Base-by-base conservation (phyloP, 2,329 filamentous ascomycete genomes). In the Aspergillus glaucus region DNA sequence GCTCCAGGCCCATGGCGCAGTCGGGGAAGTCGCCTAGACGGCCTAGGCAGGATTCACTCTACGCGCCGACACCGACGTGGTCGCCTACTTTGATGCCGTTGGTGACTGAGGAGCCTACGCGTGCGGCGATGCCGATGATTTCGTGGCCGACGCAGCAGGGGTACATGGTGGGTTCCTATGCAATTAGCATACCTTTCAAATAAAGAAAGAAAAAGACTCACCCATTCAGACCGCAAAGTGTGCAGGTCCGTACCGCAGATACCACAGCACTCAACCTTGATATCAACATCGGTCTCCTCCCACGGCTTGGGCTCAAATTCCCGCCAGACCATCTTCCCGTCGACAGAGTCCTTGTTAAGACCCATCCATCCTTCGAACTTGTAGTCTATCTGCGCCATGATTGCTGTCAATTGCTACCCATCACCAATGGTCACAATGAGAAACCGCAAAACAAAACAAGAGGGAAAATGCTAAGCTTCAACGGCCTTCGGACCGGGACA, bases 271-370 rank as follows among this genome's bases (percentile, higher is more conserved):
- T 78, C 77, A 54, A 85, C 68, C 60, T 80, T 75, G 56, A 86
- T 84, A 59, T 85, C 82, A 48, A 86, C 67, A 53, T 86, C 81
- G 24, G 75, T 78, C 62, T 86, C 82, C 43, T 81, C 77, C 78
- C 81, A 86, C n/a, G 70, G 67, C 72, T 86, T 86, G 34, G 81
- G 81, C 64, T 81, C 73, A 48, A 78, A 85, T 48, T 77, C 64
- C 37, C 74, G 66, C 77, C 77, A 80, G 30, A 68, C 70, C 72
- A 81, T 77, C 46, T 79, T 78, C 48, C 79, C 79, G 46, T 79
- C 62, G 28, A 67, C 74, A 12, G 77, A 65, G 50, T 67, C 65
- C 28, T 70, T 58, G 63, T 76, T 74, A 28, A 76, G 71, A 58
- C 75, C 79, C 55, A 80, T 68, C 79, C 79, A 81, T 59, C 79